These are phyloP conservation scores for Sarocladium oryzae DNA, from an alignment of 2,329 filamentous ascomycete genomes.

Conservation along the genomic window DNA sequence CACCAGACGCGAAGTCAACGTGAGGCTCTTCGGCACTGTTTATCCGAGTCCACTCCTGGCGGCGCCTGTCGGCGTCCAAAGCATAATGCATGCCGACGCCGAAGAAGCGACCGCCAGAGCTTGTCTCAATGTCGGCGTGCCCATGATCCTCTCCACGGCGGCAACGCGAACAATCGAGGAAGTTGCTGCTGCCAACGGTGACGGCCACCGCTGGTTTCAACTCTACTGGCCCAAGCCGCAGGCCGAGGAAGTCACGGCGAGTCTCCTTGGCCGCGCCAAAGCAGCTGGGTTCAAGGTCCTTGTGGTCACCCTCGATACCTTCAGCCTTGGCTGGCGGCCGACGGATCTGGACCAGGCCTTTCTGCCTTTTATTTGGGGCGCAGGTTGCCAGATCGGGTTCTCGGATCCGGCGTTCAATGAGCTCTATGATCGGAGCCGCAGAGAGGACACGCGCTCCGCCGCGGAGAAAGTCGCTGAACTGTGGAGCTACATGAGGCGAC, in stretches of 20 bases:
- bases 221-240: constrained; percentile 61
- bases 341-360: constrained; percentile 59
- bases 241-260: constrained; percentile 58
- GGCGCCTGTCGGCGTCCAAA: constrained; percentile 64
- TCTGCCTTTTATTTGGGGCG: constrained; percentile 50
- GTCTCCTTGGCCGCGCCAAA: constrained; percentile 55
- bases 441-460: constrained; percentile 14
- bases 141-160: constrained; percentile 63
- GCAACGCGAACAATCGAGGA: constrained; percentile 59
- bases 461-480: constrained; percentile 43
- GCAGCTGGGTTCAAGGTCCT: constrained; percentile 56
- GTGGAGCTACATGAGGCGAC: constrained; percentile 13
- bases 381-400: constrained; percentile 57
- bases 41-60: constrained; percentile 24
- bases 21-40: constrained; percentile 51
- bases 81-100: constrained; percentile 58
- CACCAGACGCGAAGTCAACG: constrained; percentile 36
- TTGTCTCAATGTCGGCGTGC: constrained; percentile 53
- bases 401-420: constrained; percentile 55
- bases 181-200: constrained; percentile 50
- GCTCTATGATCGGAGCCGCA: constrained; percentile 2
- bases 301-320: constrained; percentile 69
- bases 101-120: constrained; percentile 60
- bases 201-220: constrained; percentile 62
- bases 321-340: constrained; percentile 62